Evolutionary conservation across 2,329 filamentous ascomycete genomes (phyloP), one percentile per base, ranked within the genome.

Genomic region (Amylocarpus encephaloides): DNA sequence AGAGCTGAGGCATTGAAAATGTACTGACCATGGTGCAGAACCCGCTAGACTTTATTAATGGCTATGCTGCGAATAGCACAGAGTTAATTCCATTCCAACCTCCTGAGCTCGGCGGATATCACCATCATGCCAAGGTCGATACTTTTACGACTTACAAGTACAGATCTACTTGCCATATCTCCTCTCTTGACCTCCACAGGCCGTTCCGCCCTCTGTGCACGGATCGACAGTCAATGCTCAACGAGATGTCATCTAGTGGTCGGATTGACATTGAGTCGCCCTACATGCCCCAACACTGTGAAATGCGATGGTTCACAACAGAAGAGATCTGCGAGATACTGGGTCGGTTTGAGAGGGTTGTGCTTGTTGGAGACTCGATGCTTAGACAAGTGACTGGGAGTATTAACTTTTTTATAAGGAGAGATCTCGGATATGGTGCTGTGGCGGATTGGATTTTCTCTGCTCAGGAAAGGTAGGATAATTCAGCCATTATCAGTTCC

Each of bases 391-490:
- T 75, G 11, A 70, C 73, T 32, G 73, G 72, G 1, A 71, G 71
- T 36, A 56, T 75, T 46, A 74, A 75, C 51, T 67, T 75, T 5
- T 59, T 75, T 34, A 56, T 75, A 30, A 62, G 72, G 6, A 70
- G 71, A 52, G 68, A 76, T 56, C 53, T 76, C 22, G 72, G 72
- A 6, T 75, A 74, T 51, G 73, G 72, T 9, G 72, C 71, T 35
- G 72, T 75, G 11, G 75, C 72, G 3, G 67, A 73, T 54, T 75
- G 72, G 72, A 75, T 74, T 50, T 75, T 75, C 46, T 64, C 64
- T n/a, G 56, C 63, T 9, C 60, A 70, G 40, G 73, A 75, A 59
- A 67, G 50, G 61, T 62, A 46, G 2, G 48, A n/a, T 9, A 40
- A 6, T 18, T n/a, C 2, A 22, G 5, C 32, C 19, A 7, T 32